Evolutionary conservation across 2,329 filamentous ascomycete species (phyloP).

Genomic region (Monosporascus sp.): DNA sequence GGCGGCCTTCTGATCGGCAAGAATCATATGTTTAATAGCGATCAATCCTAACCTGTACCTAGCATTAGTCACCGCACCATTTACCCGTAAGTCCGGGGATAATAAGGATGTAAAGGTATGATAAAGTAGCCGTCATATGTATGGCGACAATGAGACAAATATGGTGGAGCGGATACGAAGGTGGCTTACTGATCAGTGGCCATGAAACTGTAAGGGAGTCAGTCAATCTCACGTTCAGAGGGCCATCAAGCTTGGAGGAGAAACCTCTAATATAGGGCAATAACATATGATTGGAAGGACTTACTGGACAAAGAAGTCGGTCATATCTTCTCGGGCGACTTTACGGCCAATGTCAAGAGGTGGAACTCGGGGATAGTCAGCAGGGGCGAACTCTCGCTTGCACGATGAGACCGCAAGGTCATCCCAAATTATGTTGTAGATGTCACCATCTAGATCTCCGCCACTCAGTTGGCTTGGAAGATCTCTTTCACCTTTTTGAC

Average conservation of each 20-base stretch:
- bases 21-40: slow-evolving; percentile 56
- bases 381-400: slow-evolving; percentile 43
- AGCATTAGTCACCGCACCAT: too few species aligned
- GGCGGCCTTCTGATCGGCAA: slow-evolving; percentile 49
- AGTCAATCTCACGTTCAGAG: neutral
- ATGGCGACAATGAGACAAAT: too few species aligned
- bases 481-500: slow-evolving; percentile 63
- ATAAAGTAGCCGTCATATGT: too few species aligned
- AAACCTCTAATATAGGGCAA: too few species aligned
- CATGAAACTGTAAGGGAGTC: slow-evolving; percentile 15
- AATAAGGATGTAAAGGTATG: neutral
- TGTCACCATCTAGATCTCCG: slow-evolving; percentile 78
- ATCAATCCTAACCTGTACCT: slow-evolving; percentile 39
- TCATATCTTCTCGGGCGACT: slow-evolving; percentile 63
- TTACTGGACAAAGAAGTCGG: slow-evolving; percentile 68
- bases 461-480: slow-evolving; percentile 74
- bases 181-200: slow-evolving; percentile 23
- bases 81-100: too few species aligned
- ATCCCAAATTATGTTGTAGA: slow-evolving; percentile 78
- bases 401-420: slow-evolving; percentile 36
- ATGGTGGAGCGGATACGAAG: neutral
- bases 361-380: slow-evolving; percentile 60
- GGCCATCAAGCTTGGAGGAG: neutral
- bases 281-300: neutral
- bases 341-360: slow-evolving; percentile 54